These are phyloP conservation scores for Canavalia gladiata DNA, from an alignment of 306 rosid genomes.

Conservation along the genomic window DNA sequence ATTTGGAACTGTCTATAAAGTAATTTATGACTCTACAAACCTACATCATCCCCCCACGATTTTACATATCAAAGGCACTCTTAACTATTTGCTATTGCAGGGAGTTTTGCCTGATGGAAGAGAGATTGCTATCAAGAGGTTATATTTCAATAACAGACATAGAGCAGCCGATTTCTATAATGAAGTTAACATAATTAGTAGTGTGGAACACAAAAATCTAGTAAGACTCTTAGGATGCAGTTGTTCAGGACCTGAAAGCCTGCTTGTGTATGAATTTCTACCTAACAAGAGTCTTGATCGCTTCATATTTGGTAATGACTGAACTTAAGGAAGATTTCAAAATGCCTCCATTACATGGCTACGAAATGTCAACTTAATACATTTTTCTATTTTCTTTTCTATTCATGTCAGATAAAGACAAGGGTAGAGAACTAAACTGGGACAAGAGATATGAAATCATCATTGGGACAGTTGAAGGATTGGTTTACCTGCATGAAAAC, in stretches of 20 bases:
- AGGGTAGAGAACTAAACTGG: conserved; percentile 69
- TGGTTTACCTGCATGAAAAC: conserved; percentile 76
- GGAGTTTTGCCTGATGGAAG: conserved; percentile 72
- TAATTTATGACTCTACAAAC: conserved; percentile 40
- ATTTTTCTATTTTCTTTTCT: neutral
- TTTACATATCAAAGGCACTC: conserved; percentile 23
- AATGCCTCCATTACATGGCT: conserved; percentile 4
- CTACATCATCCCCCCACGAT: neutral
- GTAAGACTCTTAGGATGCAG: conserved; percentile 83
- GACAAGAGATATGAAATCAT: conserved; percentile 71
- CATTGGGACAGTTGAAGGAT: conserved; percentile 80
- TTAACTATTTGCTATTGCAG: conserved; percentile 35
- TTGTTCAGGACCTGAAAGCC: conserved; percentile 89
- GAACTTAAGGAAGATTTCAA: neutral
- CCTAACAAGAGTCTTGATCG: conserved; percentile 79
- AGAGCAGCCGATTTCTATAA: conserved; percentile 83
- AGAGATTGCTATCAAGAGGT: conserved; percentile 87
- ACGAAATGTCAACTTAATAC: neutral
- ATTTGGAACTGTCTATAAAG: conserved; percentile 84
- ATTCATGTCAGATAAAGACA: conserved; percentile 56
- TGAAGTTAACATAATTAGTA: conserved; percentile 83
- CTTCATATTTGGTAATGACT: conserved; percentile 72
- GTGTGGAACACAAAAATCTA: conserved; percentile 79
- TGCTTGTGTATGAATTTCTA: conserved; percentile 75
- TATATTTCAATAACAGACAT: conserved; percentile 75